These are phyloP conservation scores for Phytopythium litorale DNA, from an alignment of 352 stramenopile genomes.

Conservation along the genomic window DNA sequence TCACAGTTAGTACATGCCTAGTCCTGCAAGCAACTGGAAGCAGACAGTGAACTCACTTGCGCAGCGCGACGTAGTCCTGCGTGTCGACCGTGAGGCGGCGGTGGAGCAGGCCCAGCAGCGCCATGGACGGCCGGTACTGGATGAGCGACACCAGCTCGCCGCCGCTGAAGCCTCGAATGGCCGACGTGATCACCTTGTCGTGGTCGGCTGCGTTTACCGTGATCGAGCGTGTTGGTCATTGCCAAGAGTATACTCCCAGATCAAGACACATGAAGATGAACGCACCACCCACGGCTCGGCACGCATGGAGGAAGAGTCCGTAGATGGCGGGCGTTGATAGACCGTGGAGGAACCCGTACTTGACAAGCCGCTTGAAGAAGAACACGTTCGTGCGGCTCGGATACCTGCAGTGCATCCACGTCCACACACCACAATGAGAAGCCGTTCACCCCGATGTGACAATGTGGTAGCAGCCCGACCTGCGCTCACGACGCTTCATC, in stretches of 20 bases:
- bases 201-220: conserved; percentile 41
- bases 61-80: conserved; percentile 61
- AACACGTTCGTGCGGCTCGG: conserved; percentile 58
- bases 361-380: conserved; percentile 74
- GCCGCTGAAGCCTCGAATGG: conserved; percentile 77
- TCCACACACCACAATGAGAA: not conserved
- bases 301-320: conserved; percentile 68
- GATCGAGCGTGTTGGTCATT: not conserved
- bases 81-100: conserved; percentile 66
- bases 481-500: conserved; percentile 63
- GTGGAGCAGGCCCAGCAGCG: conserved; percentile 65
- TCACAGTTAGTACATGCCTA: not conserved
- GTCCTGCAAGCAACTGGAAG: not conserved
- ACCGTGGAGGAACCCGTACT: conserved; percentile 70
- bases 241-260: not conserved
- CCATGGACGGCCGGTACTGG: conserved; percentile 71
- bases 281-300: conserved; percentile 48
- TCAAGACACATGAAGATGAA: not conserved
- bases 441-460: conserved; percentile 6
- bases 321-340: conserved; percentile 69
- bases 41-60: conserved; percentile 39
- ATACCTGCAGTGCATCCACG: conserved; percentile 25
- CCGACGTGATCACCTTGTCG: conserved; percentile 78
- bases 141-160: conserved; percentile 75
- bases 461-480: conserved; percentile 9